Evolutionary conservation across 2,329 filamentous ascomycete species (phyloP).

Genomic region (Apiospora aurea): DNA sequence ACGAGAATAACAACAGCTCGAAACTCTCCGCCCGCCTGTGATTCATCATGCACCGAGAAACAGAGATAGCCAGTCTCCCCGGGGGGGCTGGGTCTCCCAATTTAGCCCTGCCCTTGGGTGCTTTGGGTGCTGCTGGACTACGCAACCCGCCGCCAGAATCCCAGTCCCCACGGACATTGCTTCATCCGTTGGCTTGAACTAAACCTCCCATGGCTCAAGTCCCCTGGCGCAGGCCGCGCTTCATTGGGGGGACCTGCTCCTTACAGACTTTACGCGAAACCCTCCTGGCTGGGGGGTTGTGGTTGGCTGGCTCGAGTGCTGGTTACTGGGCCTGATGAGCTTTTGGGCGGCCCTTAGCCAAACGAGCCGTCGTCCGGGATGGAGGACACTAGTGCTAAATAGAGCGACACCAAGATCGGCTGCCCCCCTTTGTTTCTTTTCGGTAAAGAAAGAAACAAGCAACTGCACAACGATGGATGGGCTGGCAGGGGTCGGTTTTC

Average conservation of each 20-base stretch:
- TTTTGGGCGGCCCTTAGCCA: neutral
- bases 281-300: neutral
- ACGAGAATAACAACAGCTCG: neutral
- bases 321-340: neutral
- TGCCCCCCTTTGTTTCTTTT: neutral
- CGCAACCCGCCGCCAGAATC: neutral
- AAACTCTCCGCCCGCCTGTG: neutral
- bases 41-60: conserved; percentile 11
- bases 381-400: neutral
- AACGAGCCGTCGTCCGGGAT: conserved; percentile 7
- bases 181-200: neutral
- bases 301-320: neutral
- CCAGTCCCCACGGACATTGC: neutral
- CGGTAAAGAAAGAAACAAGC: neutral
- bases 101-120: neutral
- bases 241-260: neutral
- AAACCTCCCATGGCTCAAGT: neutral
- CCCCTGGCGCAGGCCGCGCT: neutral
- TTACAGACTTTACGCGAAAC: neutral
- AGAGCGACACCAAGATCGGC: neutral
- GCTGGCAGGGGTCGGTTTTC: neutral
- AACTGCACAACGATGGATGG: neutral
- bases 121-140: neutral
- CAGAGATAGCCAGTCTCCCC: neutral
- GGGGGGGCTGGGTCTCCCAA: conserved; percentile 6